Evolutionary conservation across 2,329 filamentous ascomycete species (phyloP).

Genomic region (Colletotrichum noveboracense): DNA sequence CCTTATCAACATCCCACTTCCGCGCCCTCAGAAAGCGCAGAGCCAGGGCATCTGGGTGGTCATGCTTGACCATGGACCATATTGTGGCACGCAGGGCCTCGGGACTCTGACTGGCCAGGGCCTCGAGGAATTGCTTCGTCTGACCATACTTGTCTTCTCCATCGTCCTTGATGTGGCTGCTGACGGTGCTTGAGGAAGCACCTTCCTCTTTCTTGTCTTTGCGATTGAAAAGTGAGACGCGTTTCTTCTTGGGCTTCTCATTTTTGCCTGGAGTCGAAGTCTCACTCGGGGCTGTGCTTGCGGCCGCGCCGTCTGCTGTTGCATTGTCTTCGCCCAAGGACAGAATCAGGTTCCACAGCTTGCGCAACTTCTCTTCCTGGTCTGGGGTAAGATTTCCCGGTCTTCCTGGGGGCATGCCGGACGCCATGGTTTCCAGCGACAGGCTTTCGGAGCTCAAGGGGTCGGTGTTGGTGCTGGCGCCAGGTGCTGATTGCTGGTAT

Average conservation of each 20-base stretch:
- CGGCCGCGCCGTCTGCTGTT: constrained; percentile 28
- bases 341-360: constrained; percentile 81
- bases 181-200: constrained; percentile 33
- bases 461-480: not conserved
- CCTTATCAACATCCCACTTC: constrained; percentile 95
- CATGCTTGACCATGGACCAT: constrained; percentile 95
- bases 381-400: constrained; percentile 88
- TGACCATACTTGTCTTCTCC: constrained; percentile 92
- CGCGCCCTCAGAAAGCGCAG: constrained; percentile 86
- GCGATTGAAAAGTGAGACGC: constrained; percentile 71
- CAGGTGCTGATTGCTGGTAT: not conserved
- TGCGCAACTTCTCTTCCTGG: constrained; percentile 85
- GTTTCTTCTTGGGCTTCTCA: constrained; percentile 78
- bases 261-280: constrained; percentile 27
- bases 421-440: constrained; percentile 39
- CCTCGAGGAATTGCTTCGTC: constrained; percentile 83
- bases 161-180: constrained; percentile 48
- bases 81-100: constrained; percentile 81
- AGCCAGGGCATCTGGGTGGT: constrained; percentile 86
- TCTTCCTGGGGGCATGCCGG: constrained; percentile 67
- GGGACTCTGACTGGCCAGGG: constrained; percentile 76
- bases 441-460: not conserved
- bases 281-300: constrained; percentile 29
- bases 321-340: constrained; percentile 55
- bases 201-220: constrained; percentile 60